phyloP scores from a whole-genome alignment of 192 early-diverging fungal genomes.

The Coemansia sp. region DNA sequence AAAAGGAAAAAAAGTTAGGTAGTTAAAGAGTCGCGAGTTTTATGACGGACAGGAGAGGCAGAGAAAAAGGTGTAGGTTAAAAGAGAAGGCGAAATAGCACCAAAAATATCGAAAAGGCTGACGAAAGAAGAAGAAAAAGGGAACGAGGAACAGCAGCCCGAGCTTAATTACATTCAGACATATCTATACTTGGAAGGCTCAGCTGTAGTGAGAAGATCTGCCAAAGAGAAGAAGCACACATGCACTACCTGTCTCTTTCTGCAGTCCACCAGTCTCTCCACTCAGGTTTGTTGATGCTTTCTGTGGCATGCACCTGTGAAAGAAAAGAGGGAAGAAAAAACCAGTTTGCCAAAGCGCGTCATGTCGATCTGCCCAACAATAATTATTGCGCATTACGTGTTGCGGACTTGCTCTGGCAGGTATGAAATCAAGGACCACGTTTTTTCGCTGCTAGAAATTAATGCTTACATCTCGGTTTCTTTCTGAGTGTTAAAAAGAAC shows the following conservation, averaged over 20 bases:
- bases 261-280: conserved; percentile 3
- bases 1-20: not conserved
- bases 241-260: conserved; percentile 6
- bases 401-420: too few species aligned
- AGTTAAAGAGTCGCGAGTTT: not conserved
- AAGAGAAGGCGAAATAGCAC: not conserved
- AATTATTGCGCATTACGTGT: not conserved
- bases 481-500: too few species aligned
- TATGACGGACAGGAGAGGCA: too few species aligned
- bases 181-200: conserved; percentile 4
- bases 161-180: not conserved
- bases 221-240: conserved; percentile 2
- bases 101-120: conserved; percentile 4
- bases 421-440: too few species aligned
- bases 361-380: conserved; percentile 7
- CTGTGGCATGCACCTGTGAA: not conserved
- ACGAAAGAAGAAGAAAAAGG: conserved; percentile 11
- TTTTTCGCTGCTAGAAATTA: not conserved
- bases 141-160: too few species aligned
- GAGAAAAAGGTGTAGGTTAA: too few species aligned
- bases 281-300: conserved; percentile 5
- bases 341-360: conserved; percentile 5
- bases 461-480: too few species aligned
- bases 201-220: not conserved
- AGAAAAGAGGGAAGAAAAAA: not conserved